Percentiles rank a stretch among this genome's conserved stretches.
Conservation (phyloP, 1,284 basidiomycete species). For the Puccinia horiana region DNA sequence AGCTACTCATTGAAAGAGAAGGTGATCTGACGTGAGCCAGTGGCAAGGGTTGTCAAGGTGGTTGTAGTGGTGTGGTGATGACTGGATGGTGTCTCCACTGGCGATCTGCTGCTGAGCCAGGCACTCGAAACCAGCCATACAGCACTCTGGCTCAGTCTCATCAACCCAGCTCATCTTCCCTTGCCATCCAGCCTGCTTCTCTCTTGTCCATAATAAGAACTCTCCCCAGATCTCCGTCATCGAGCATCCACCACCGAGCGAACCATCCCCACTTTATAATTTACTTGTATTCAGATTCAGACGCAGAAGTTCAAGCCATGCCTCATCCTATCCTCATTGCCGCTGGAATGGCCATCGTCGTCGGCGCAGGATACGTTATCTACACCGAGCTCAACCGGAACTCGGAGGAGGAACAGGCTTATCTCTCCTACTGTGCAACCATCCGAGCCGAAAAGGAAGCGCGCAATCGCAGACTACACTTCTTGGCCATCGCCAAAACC, state of each 20-base stretch:
- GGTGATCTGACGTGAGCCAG: no score
- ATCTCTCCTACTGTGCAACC: slow-evolving; percentile 22
- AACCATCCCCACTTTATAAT: no score
- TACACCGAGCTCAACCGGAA: neutral
- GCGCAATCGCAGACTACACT: neutral
- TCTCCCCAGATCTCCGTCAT: no score
- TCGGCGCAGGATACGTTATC: slow-evolving; percentile 19
- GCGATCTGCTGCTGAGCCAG: neutral
- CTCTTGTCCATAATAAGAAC: neutral
- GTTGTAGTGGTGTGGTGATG: no score
- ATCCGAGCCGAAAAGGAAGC: slow-evolving; percentile 12
- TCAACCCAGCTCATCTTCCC: neutral
- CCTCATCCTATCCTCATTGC: slow-evolving; percentile 23
- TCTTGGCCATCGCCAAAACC: neutral
- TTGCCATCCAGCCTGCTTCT: neutral
- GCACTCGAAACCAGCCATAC: neutral
- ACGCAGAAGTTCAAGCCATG: neutral
- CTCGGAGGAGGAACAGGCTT: slow-evolving; percentile 23
- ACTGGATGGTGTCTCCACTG: neutral
- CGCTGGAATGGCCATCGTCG: slow-evolving; percentile 24
- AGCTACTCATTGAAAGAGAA: no score
- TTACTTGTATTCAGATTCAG: neutral
- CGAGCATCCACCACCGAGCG: no score
- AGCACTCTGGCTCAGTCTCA: neutral
- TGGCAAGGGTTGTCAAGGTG: no score